Percentiles rank a stretch among this genome's conserved stretches.
Evolutionary conservation across 1,284 basidiomycete genomes (phyloP).

Genomic region (Coniferiporia sulphurascens): DNA sequence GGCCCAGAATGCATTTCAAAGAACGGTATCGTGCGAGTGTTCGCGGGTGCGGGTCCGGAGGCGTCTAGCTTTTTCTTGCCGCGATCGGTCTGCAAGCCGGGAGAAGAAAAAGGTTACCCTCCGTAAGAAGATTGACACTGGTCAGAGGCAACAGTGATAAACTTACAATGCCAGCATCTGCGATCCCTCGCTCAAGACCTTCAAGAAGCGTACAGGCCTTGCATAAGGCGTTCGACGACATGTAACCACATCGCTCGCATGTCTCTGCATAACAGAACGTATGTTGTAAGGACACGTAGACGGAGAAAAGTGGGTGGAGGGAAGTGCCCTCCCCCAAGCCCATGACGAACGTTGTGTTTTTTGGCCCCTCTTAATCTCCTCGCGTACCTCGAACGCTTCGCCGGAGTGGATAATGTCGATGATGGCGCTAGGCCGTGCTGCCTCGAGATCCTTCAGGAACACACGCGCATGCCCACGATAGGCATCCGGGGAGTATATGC

Average conservation of each 20-base stretch:
- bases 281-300: neutral
- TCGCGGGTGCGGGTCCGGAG: slow-evolving; percentile 51
- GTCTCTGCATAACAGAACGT: slow-evolving; percentile 51
- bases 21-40: slow-evolving; percentile 63
- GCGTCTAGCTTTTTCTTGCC: slow-evolving; percentile 55
- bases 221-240: slow-evolving; percentile 88
- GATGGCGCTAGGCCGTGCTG: slow-evolving; percentile 88
- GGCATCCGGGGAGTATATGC: slow-evolving; percentile 97
- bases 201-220: slow-evolving; percentile 91
- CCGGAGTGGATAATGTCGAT: slow-evolving; percentile 98
- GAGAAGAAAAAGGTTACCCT: slow-evolving; percentile 3
- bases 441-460: slow-evolving; percentile 95
- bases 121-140: neutral
- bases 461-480: slow-evolving; percentile 94
- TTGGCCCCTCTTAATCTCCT: slow-evolving; percentile 72
- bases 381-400: slow-evolving; percentile 79
- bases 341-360: slow-evolving; percentile 67
- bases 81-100: slow-evolving; percentile 50
- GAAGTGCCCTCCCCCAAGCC: neutral
- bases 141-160: slow-evolving; percentile 7
- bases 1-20: slow-evolving; percentile 28
- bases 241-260: slow-evolving; percentile 86
- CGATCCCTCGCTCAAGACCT: slow-evolving; percentile 84
- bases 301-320: neutral
- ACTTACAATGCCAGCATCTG: slow-evolving; percentile 61